Base-by-base conservation (phyloP, 306 rosid species). In the Rosa multiflora region DNA sequence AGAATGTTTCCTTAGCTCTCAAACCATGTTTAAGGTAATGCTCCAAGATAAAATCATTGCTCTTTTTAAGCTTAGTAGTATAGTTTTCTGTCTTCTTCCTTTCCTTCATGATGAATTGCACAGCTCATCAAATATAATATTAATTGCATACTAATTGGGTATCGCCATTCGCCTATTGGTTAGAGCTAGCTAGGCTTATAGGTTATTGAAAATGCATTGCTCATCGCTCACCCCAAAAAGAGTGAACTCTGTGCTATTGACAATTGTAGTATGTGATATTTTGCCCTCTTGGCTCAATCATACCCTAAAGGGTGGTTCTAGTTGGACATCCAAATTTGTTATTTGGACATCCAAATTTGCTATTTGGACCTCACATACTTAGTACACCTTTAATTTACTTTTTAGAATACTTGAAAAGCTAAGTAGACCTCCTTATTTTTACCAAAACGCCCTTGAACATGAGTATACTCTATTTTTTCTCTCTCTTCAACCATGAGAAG, bases 1-100 rank as follows among this genome's bases (percentile, higher is more conserved):
- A 58, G 53, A 49, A 67, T 63, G 72, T 78, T 82, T 84, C 55
- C 83, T 82, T 83, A 51, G 82, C 72, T 49, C 76, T 73, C 73
- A 83, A 77, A 82, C 78, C 72, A 35, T 56, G 62, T 55, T 44
- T 73, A 46, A n/a, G 64, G 47, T 53, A 37, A 37, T 20, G 46
- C 52, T 70, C 32, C 29, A 20, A 67, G 4, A 55, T 55, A 13
- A 46, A 75, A 67, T 67, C 76, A 55, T 70, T 37, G 7, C 44
- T 67, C 61, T 29, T 40, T 59, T 9, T 56, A 9, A 6, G 11
- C 20, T 46, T 2, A 46, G 20, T 10, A 10, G 15, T 69, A 42
- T 62, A 62, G 40, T 39, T 72, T 40, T 70, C 35, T 21, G 2
- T n/a, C 11, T 58, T 21, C 14, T 1, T 21, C 13, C 9, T 20